phyloP scores from a whole-genome alignment of 768 basidiomycete species.

The Ramaria sp. region DNA sequence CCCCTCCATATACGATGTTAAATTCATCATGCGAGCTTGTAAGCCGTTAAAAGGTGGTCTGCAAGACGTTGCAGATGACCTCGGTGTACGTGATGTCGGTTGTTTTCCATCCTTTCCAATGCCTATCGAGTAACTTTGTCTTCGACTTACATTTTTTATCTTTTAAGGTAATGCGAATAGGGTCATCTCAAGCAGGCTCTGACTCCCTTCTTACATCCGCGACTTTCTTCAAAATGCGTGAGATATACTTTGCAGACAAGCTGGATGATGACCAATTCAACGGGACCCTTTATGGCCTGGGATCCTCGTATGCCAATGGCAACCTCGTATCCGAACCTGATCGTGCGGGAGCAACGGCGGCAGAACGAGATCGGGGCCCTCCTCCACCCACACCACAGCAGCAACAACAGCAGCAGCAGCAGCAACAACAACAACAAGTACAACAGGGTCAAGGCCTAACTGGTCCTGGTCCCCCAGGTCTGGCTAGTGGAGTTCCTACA shows the following conservation, averaged over 20 bases:
- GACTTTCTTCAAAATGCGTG: conserved; percentile 94
- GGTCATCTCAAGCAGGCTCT: conserved; percentile 91
- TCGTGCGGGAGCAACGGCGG: conserved; percentile 7
- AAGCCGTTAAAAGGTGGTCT: conserved; percentile 79
- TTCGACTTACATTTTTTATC: neutral
- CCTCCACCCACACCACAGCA: conserved; percentile 3
- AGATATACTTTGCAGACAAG: conserved; percentile 83
- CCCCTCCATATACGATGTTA: conserved; percentile 94
- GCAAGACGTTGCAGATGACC: conserved; percentile 92
- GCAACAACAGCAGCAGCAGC: conserved; percentile 2
- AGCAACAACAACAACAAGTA: conserved; percentile 4
- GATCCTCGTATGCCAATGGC: conserved; percentile 28
- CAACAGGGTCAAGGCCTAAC: neutral
- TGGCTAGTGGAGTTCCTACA: neutral
- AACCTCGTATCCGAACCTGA: conserved; percentile 46
- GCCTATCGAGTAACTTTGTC: neutral
- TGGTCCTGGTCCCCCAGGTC: neutral
- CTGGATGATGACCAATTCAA: conserved; percentile 78
- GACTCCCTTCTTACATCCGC: conserved; percentile 89
- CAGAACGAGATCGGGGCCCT: conserved; percentile 8
- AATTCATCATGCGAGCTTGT: conserved; percentile 84
- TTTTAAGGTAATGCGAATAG: conserved; percentile 73
- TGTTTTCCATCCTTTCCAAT: neutral
- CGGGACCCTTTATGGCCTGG: conserved; percentile 75
- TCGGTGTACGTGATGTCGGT: conserved; percentile 53